Evolutionary conservation across 139 green algal species (phyloP), one percentile per base, ranked within the genome.

Genomic region (Nannochloris sp.): DNA sequence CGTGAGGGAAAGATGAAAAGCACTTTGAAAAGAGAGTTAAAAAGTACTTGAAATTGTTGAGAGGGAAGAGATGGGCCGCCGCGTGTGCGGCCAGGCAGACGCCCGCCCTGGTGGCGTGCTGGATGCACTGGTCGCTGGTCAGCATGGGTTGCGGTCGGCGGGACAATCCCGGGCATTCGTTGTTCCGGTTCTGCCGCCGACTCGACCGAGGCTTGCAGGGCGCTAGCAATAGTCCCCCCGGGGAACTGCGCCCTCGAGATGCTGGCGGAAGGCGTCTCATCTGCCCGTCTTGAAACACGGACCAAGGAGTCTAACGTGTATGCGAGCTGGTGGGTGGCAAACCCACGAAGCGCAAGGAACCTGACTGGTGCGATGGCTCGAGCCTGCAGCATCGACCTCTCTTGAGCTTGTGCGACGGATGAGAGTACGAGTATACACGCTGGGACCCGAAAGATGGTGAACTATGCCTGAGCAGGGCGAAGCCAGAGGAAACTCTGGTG

Each of bases 11-110:
- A 94, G 87, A 89, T 91, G 87, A 92, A 95, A 95, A 95, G 85
- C 84, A 90, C 85, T 90, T 91, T 92, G 83, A 90, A 94, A 90
- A 94, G 87, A 94, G 85, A 94, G 87, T 91, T 84, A 90, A 91
- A 90, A 89, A 94, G 85, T 90, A 75, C 84, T 85, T 90, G 83
- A 94, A 91, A 94, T 89, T 90, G 87, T 90, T 91, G 83, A 89
- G 81, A 78, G 84, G 87, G 87, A 94, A 94, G 82, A 75, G 77
- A 83, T 85, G 87, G 74, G 77, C 81, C 77, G 73, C 65, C 77
- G 69, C 56, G 76, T 62, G 82, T 90, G 84, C 74, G 73, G 76
- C 76, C 72, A 85, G 80, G 77, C 80, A 85, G 70, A 87, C 79
- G 77, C 63, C 65, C 76, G 69, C 84, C 50, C 68, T 76, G 46